Percentiles rank a stretch among this genome's conserved stretches.
Evolutionary conservation across 768 basidiomycete species (phyloP).

Genomic region (Fomitopsis serialis): DNA sequence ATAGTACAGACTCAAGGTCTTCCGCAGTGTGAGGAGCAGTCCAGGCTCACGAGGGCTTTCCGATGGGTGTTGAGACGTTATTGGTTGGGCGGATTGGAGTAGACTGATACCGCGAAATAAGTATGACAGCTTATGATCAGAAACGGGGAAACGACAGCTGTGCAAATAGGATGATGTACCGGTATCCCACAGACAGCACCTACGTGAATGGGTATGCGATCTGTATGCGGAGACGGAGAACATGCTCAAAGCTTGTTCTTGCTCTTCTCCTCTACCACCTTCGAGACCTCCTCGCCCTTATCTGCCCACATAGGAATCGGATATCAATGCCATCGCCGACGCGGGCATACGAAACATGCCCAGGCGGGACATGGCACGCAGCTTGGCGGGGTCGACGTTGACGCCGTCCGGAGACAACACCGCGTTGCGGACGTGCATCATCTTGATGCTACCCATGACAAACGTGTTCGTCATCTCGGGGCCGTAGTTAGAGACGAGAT

Average conservation of each 20-base stretch:
- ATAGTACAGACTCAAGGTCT: no score
- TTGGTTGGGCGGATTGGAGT: no score
- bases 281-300: conserved; percentile 23
- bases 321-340: conserved; percentile 29
- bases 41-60: no score
- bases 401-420: conserved; percentile 29
- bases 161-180: no score
- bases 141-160: no score
- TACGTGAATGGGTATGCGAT: background rate
- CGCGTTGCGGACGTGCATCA: conserved; percentile 38
- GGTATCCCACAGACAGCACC: no score
- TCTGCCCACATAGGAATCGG: conserved; percentile 34
- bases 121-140: no score
- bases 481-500: conserved; percentile 28
- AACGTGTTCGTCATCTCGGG: conserved; percentile 25
- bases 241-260: background rate
- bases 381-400: conserved; percentile 30
- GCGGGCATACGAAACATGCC: conserved; percentile 34
- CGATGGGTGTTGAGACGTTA: no score
- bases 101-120: no score
- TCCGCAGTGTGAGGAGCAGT: no score
- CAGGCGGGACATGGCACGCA: conserved; percentile 31
- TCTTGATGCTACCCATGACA: conserved; percentile 33
- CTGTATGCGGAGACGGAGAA: background rate
- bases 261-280: conserved; percentile 1